Evolutionary conservation across 2,329 filamentous ascomycete species (phyloP).

Genomic region (Dactylellina haptotyla): DNA sequence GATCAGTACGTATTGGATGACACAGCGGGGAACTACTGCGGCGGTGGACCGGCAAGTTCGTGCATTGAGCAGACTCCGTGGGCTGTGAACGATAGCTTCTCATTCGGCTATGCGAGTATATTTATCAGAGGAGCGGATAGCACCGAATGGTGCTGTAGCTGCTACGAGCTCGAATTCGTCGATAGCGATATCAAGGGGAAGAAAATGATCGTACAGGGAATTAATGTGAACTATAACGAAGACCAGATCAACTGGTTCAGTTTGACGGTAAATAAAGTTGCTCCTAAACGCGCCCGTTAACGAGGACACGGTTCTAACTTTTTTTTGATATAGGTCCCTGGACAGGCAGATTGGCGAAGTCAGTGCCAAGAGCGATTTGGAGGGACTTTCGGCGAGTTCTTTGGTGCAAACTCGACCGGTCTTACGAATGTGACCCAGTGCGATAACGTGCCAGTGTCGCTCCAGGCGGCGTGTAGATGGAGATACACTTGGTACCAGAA

Average conservation of each 20-base stretch:
- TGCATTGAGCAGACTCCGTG: constrained; percentile 73
- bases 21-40: constrained; percentile 64
- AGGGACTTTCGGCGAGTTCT: constrained; percentile 47
- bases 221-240: constrained; percentile 62
- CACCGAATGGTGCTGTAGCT: constrained; percentile 72
- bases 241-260: constrained; percentile 52
- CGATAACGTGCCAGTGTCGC: constrained; percentile 21
- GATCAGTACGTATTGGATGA: constrained; percentile 31
- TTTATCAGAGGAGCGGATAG: constrained; percentile 68
- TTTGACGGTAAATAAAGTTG: constrained; percentile 29
- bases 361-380: constrained; percentile 40
- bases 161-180: constrained; percentile 72
- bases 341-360: constrained; percentile 43
- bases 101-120: constrained; percentile 74
- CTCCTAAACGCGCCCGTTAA: too few relatives aligned
- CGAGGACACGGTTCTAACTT: too few relatives aligned
- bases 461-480: constrained; percentile 41
- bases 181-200: constrained; percentile 66
- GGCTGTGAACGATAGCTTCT: constrained; percentile 69
- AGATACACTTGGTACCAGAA: constrained; percentile 50
- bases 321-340: constrained; percentile 34
- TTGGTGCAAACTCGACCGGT: constrained; percentile 37
- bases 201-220: constrained; percentile 73
- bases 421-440: constrained; percentile 43
- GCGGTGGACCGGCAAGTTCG: constrained; percentile 70